These are phyloP conservation scores for Cercospora zeae-maydis DNA, from an alignment of 2,329 filamentous ascomycete genomes.

Conservation along the genomic window DNA sequence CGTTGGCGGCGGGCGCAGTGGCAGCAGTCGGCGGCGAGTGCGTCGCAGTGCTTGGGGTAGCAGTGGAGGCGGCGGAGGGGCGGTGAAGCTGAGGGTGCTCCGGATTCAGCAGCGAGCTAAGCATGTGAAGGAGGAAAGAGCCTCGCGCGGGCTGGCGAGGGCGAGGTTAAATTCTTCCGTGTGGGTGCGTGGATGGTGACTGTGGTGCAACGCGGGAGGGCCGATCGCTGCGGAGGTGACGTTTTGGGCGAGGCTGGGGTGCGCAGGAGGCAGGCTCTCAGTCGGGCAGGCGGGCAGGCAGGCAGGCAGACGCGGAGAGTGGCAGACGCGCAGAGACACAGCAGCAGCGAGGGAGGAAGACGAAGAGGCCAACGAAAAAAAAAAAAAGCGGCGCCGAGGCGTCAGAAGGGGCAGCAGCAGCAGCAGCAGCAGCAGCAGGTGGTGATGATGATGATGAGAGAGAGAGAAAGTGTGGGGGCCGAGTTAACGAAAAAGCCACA, in stretches of 20 bases:
- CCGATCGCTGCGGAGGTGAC: conserved; percentile 11
- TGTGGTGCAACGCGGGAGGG: conserved; percentile 8
- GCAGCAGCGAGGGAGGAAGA: background rate
- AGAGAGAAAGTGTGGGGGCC: too few relatives aligned
- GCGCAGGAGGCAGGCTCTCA: background rate
- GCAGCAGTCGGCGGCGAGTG: conserved; percentile 7
- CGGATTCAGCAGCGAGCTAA: conserved; percentile 33
- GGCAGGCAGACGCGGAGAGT: too few relatives aligned
- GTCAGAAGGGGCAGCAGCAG: background rate
- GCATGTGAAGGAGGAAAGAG: conserved; percentile 26
- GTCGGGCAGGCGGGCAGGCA: too few relatives aligned
- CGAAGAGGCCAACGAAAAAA: background rate
- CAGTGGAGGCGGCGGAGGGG: conserved; percentile 3
- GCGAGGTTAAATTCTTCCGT: conserved; percentile 4
- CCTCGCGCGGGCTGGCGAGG: conserved; percentile 12
- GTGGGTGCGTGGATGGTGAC: background rate
- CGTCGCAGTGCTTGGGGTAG: conserved; percentile 6
- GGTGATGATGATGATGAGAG: too few relatives aligned
- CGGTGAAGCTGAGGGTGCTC: conserved; percentile 28
- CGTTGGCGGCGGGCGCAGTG: conserved; percentile 5
- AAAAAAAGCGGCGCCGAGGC: too few relatives aligned
- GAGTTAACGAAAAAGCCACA: background rate
- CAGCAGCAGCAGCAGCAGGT: background rate
- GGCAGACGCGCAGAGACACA: background rate
- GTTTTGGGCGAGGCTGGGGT: conserved; percentile 1